Percentiles rank a stretch among this genome's conserved stretches.
Conservation (phyloP, 2,329 filamentous ascomycete species). For the Chalaropsis ovoidea region DNA sequence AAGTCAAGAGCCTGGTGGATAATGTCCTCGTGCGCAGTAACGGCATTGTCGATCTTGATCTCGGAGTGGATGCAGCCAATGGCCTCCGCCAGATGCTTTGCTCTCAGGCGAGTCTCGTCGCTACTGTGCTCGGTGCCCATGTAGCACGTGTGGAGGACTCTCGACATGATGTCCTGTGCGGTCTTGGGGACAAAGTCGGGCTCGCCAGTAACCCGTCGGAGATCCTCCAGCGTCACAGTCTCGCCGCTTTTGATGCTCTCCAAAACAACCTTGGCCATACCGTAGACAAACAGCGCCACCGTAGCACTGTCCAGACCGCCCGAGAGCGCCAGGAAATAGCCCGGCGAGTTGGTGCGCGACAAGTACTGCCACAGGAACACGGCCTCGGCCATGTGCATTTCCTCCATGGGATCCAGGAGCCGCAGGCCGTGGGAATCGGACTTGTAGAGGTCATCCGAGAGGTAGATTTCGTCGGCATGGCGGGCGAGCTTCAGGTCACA, state of each 20-base stretch:
- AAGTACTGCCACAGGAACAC: conserved; percentile 48
- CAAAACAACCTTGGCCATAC: conserved; percentile 49
- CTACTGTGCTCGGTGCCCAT: conserved; percentile 53
- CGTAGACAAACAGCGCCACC: conserved; percentile 31
- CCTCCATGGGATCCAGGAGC: conserved; percentile 31
- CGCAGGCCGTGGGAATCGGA: conserved; percentile 27
- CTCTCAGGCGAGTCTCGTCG: conserved; percentile 48
- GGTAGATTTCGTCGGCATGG: conserved; percentile 29
- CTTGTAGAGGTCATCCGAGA: conserved; percentile 30
- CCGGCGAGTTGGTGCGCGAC: conserved; percentile 39
- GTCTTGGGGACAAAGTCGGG: conserved; percentile 41
- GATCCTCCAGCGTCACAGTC: conserved; percentile 28
- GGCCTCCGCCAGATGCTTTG: conserved; percentile 47
- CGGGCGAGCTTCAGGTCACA: conserved; percentile 30
- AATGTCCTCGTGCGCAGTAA: conserved; percentile 42
- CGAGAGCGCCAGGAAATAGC: conserved; percentile 45
- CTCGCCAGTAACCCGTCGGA: conserved; percentile 29
- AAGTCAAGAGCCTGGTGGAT: conserved; percentile 30
- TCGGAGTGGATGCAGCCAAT: conserved; percentile 66
- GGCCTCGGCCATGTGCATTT: conserved; percentile 30
- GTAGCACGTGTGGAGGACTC: conserved; percentile 37
- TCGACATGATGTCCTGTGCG: conserved; percentile 46
- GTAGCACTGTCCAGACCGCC: conserved; percentile 30
- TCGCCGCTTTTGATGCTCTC: conserved; percentile 38
- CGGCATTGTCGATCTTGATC: conserved; percentile 61